These are phyloP conservation scores for Sporobolomyces roseus DNA, from an alignment of 768 basidiomycete genomes.

Conservation along the genomic window DNA sequence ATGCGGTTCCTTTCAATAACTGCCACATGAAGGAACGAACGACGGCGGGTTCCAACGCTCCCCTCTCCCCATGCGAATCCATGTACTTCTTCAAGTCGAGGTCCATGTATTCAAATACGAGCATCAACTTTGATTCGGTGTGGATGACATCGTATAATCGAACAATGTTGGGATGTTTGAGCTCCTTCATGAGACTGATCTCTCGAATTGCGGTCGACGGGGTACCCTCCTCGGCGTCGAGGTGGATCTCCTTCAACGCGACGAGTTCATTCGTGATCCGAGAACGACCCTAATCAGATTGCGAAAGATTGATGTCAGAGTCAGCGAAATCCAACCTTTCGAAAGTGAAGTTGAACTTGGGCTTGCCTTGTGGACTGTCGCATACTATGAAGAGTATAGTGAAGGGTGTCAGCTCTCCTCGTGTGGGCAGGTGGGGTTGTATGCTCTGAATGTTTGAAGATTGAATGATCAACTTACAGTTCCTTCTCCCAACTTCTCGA, in stretches of 20 bases:
- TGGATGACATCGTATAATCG: slow-evolving; percentile 98
- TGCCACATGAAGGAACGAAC: slow-evolving; percentile 97
- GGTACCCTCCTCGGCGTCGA: slow-evolving; percentile 98
- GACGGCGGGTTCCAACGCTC: slow-evolving; percentile 76
- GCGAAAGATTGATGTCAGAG: too few species aligned
- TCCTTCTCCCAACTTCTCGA: slow-evolving; percentile 54
- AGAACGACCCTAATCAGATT: slow-evolving; percentile 79
- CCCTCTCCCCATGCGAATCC: slow-evolving; percentile 95
- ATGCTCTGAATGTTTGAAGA: too few species aligned
- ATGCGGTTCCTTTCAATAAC: slow-evolving; percentile 91
- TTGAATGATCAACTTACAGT: slow-evolving; percentile 40
- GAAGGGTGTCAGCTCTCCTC: too few species aligned
- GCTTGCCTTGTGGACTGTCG: slow-evolving; percentile 53
- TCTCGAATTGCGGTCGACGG: slow-evolving; percentile 98
- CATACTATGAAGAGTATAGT: too few species aligned
- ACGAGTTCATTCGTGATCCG: slow-evolving; percentile 98
- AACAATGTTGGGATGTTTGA: slow-evolving; percentile 98
- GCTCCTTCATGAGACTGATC: slow-evolving; percentile 98
- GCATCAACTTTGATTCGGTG: slow-evolving; percentile 93
- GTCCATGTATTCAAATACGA: slow-evolving; percentile 98
- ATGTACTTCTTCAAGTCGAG: slow-evolving; percentile 99
- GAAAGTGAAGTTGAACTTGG: not conserved
- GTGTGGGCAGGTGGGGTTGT: too few species aligned
- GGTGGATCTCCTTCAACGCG: slow-evolving; percentile 96
- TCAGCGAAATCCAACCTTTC: not conserved